Evolutionary conservation across 164 flowering plant species (phyloP), one percentile per base, ranked within the genome.

Genomic region (Vitis amurensis): DNA sequence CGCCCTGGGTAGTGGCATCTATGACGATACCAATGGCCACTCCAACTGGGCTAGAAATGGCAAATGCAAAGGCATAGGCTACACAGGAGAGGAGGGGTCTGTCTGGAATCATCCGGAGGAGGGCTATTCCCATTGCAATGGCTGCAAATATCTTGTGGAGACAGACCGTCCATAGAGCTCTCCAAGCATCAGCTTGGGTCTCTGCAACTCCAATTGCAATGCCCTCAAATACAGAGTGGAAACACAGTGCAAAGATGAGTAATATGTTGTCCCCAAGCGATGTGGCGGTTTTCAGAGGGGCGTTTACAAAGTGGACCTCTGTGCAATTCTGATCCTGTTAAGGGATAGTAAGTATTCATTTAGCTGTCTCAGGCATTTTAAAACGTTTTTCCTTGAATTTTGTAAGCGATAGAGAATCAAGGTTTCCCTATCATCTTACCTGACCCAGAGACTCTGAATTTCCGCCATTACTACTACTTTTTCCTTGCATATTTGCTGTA

Each of bases 81-180:
- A 30, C 68, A 64, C 87, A 81, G 1, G 90, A 86, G 1, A 87
- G 55, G 9, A 90, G 56, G 4, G 93, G 91, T 1, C 91, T 86
- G 30, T 86, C 77, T 0, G 96, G 96, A 23, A 90, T 82, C 84
- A 90, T 87, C 5, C 84, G 69, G 12, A 90, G 82, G 12, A 90
- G 86, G 30, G 93, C 91, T 65, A 90, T 89, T 10, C 93, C 91
- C 96, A 90, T 90, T 19, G 93, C 93, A 19, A 90, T 74, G 27
- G 95, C 95, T 19, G 92, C 95, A 71, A 90, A 88, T 13, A 90
- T 60, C 76, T 90, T 89, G 83, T 90, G 96, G 55, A 90, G 65
- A 17, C 75, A 73, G 30, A 90, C 77, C 17, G 96, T 90, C 93
- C 96, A 90, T 30, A 90, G 70, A 4, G 87, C 90, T 74, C 66